These are phyloP conservation scores for Metschnikowia sp. DNA, from an alignment of 805 yeast species.

Conservation along the genomic window DNA sequence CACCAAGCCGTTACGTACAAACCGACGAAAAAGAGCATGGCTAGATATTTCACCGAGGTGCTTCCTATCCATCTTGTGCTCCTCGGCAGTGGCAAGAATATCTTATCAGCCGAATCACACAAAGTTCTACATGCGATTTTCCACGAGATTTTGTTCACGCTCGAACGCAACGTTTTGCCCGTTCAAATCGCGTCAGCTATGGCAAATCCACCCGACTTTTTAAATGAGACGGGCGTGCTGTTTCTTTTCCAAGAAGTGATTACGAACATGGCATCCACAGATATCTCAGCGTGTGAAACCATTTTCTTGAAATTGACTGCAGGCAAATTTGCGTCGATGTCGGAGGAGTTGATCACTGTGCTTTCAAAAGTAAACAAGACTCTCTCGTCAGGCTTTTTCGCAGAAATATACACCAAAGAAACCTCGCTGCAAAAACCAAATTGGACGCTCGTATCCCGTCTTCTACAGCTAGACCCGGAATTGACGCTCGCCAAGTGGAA, in stretches of 20 bases:
- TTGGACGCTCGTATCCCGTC: conserved; percentile 45
- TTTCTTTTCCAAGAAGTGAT: conserved; percentile 27
- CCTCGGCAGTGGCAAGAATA: background rate
- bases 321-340: conserved; percentile 31
- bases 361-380: conserved; percentile 51
- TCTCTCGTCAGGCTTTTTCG: conserved; percentile 50
- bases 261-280: conserved; percentile 27
- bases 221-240: conserved; percentile 5
- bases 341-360: conserved; percentile 44
- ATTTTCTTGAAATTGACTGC: conserved; percentile 42
- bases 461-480: conserved; percentile 55
- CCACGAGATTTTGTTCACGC: conserved; percentile 5
- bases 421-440: conserved; percentile 23
- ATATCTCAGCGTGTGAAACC: conserved; percentile 44
- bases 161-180: conserved; percentile 3
- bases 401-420: conserved; percentile 34
- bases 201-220: background rate
- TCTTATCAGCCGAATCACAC: conserved; percentile 1
- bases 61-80: conserved; percentile 15
- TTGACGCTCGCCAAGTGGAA: conserved; percentile 48
- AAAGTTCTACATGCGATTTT: conserved; percentile 6
- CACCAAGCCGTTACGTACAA: conserved; percentile 20
- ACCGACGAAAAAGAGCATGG: conserved; percentile 28
- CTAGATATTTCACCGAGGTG: conserved; percentile 26
- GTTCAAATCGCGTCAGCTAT: conserved; percentile 2